Evolutionary conservation across 257 asterid species (phyloP), one percentile per base, ranked within the genome.

Genomic region (Lycium barbarum): DNA sequence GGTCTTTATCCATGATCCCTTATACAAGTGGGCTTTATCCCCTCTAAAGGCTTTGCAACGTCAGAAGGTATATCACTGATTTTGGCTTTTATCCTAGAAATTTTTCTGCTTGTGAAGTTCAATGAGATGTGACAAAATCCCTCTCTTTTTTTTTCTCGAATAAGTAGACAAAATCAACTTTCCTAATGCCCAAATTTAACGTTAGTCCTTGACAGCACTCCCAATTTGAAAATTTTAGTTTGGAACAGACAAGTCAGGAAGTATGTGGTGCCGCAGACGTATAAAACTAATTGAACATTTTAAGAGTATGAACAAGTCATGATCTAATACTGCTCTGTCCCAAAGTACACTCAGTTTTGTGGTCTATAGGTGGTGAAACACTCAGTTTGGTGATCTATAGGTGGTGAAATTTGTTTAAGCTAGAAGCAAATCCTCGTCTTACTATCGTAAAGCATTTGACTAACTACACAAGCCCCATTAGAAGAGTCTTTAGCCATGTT

Each of bases 1-100:
- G 99, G 99, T 96, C 88, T 96, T 96, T 88, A 96, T 96, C 92
- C 98, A 96, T 83, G 98, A 96, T 85, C 99, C 99, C 67, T 85
- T 96, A 80, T 96, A 95, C 78, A 96, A 95, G 92, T 95, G 99
- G 99, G 99, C 99, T 86, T 84, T 96, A 82, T 96, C 99, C 45
- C 99, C 99, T 85, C 90, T 96, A 79, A 95, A 96, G 90, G 99
- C 99, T 83, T 90, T 96, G 94, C 98, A 95, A 82, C 98, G 97
- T 84, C 99, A 96, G 86, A 95, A 96, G 99, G 99, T 96, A 88
- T 59, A 53, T 18, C 49, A 51, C 9, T 51, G 53, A 51, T 66
- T 18, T 49, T 62, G 65, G 9, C 22, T 33, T 53, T 26, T 53
- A 78, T 78, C 82, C 82, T 51, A 36, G 22, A 14, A 36, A 7